These are phyloP conservation scores for Alternaria ventricosa DNA, from an alignment of 2,329 filamentous ascomycete genomes.

Conservation along the genomic window DNA sequence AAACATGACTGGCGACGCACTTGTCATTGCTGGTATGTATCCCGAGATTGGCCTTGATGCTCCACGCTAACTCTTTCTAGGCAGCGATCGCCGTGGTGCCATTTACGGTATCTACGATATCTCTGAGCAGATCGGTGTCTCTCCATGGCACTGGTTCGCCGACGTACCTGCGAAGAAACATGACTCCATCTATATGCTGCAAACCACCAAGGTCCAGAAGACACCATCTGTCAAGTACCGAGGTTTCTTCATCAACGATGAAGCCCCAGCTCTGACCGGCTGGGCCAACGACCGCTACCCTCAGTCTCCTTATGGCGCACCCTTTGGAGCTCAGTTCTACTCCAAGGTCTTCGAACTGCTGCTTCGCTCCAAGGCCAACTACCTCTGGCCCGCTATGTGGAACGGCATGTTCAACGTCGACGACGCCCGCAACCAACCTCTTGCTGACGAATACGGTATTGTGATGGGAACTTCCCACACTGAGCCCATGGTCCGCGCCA, in stretches of 20 bases:
- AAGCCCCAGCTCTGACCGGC: slow-evolving; percentile 70
- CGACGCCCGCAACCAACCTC: slow-evolving; percentile 70
- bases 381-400: slow-evolving; percentile 78
- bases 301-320: slow-evolving; percentile 51
- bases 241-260: slow-evolving; percentile 74
- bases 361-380: slow-evolving; percentile 73
- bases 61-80: slow-evolving; percentile 24
- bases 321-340: slow-evolving; percentile 68
- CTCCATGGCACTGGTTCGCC: slow-evolving; percentile 73
- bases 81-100: slow-evolving; percentile 68
- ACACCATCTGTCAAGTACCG: slow-evolving; percentile 71
- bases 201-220: slow-evolving; percentile 62
- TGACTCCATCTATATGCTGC: slow-evolving; percentile 62
- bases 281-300: slow-evolving; percentile 67
- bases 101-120: slow-evolving; percentile 76
- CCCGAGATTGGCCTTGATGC: neutral
- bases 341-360: slow-evolving; percentile 73
- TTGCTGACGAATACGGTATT: slow-evolving; percentile 76
- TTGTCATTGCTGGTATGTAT: slow-evolving; percentile 66
- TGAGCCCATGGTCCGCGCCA: slow-evolving; percentile 71
- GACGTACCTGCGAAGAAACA: slow-evolving; percentile 64
- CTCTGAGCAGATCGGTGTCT: slow-evolving; percentile 76
- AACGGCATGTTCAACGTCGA: slow-evolving; percentile 75
- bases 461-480: slow-evolving; percentile 77
- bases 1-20: slow-evolving; percentile 62